A percentile compares a stretch with the other conserved stretches of the same genome.
Conservation (phyloP, 805 yeast genomes). For the Danielia reshetovae region DNA sequence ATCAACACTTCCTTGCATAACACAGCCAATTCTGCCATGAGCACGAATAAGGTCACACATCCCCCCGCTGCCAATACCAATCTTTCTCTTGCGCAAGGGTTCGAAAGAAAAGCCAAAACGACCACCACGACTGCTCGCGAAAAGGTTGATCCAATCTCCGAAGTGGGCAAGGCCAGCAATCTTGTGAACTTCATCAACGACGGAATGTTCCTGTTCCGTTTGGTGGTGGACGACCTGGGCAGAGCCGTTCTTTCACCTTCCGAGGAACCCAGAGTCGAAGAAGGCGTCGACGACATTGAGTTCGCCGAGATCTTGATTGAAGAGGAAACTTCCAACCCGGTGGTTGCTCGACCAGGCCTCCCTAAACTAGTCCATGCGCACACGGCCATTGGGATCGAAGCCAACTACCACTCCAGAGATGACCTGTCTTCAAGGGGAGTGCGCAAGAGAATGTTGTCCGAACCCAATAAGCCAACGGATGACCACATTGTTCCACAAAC, state of each 20-base stretch:
- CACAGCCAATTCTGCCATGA: too few relatives aligned
- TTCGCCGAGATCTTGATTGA: too few relatives aligned
- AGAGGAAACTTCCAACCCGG: not conserved
- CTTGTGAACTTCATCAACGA: conserved; percentile 1
- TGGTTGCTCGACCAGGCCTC: too few relatives aligned
- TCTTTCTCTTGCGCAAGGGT: too few relatives aligned
- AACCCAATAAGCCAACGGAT: not conserved
- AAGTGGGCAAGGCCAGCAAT: not conserved
- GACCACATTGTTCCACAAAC: not conserved
- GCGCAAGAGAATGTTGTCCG: not conserved
- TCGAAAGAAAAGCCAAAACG: too few relatives aligned
- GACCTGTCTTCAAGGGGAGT: not conserved
- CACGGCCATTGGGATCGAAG: not conserved
- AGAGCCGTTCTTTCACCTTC: conserved; percentile 31
- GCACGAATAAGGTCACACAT: too few relatives aligned
- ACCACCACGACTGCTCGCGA: too few relatives aligned
- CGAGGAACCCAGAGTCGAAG: not conserved
- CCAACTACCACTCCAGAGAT: not conserved
- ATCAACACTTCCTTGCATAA: too few relatives aligned
- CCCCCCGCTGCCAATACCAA: too few relatives aligned
- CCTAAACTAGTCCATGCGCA: not conserved
- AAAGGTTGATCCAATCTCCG: not conserved
- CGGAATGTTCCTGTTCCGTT: conserved; percentile 28
- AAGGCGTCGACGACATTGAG: not conserved
- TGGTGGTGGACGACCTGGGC: conserved; percentile 40